phyloP scores from a whole-genome alignment of 1,284 basidiomycete genomes.

The Fomes fomentarius region DNA sequence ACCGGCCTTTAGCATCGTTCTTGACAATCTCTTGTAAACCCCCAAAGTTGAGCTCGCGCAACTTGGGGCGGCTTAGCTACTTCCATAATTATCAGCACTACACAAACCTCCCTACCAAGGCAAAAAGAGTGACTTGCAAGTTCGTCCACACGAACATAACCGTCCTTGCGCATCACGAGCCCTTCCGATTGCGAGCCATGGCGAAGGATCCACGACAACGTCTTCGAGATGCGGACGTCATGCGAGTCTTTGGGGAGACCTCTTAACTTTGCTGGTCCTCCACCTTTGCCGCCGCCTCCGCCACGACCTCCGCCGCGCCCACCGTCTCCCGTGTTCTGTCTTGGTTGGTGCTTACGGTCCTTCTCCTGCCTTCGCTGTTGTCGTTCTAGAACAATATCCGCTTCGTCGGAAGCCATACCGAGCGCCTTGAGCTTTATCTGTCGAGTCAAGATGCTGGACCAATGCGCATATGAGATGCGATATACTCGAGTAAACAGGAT shows the following conservation, averaged over 20 bases:
- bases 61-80: conserved; percentile 33
- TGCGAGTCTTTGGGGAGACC: conserved; percentile 54
- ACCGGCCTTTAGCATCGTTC: conserved; percentile 80
- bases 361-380: conserved; percentile 6
- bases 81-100: conserved; percentile 14
- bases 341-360: conserved; percentile 12
- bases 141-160: conserved; percentile 76
- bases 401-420: neutral
- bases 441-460: too few species aligned
- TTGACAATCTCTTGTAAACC: conserved; percentile 74
- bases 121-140: conserved; percentile 54
- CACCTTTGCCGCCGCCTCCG: conserved; percentile 2
- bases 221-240: conserved; percentile 68
- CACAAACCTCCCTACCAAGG: neutral
- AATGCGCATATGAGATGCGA: too few species aligned
- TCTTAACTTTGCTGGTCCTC: conserved; percentile 41
- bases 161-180: conserved; percentile 76
- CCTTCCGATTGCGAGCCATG: conserved; percentile 83
- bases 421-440: too few species aligned
- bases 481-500: too few species aligned
- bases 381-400: neutral
- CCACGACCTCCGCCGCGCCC: neutral
- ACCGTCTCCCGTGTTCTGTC: conserved; percentile 5
- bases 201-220: conserved; percentile 82
- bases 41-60: conserved; percentile 45